Percentiles rank a stretch among this genome's conserved stretches.
Conservation (phyloP, 345 rosid species). For the Eucalyptus microcorys region DNA sequence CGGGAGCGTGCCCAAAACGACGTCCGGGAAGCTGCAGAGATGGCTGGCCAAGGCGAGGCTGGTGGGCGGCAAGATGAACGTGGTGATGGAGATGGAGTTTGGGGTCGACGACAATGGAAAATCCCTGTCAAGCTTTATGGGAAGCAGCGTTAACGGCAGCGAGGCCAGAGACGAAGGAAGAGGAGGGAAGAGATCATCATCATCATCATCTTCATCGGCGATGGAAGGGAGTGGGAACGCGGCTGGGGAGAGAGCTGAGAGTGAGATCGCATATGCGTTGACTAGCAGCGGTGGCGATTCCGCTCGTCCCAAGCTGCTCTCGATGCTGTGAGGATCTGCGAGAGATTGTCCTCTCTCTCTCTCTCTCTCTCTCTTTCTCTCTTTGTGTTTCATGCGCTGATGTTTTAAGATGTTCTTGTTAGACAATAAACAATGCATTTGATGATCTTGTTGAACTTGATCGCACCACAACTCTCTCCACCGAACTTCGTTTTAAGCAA, state of each 20-base stretch:
- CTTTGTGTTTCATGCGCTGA: neutral
- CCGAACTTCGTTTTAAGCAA: neutral
- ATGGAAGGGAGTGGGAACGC: neutral
- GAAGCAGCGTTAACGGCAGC: neutral
- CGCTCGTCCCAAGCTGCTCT: neutral
- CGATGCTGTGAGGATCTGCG: neutral
- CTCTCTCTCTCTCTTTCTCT: neutral
- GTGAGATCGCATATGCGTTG: neutral
- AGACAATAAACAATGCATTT: neutral
- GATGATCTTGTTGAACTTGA: neutral
- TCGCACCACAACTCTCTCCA: too few relatives aligned
- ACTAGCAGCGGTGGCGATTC: neutral
- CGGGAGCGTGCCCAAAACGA: slow-evolving; percentile 40
- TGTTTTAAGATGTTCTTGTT: neutral
- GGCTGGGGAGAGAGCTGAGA: neutral
- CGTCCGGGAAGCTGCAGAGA: slow-evolving; percentile 51
- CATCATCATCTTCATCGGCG: neutral
- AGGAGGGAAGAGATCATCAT: neutral
- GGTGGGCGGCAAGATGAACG: slow-evolving; percentile 13
- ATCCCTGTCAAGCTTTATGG: neutral
- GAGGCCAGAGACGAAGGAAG: neutral
- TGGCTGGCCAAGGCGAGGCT: slow-evolving; percentile 36
- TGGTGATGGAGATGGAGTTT: slow-evolving; percentile 14
- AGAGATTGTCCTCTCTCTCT: neutral
- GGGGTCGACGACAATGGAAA: neutral